phyloP scores from a whole-genome alignment of 495 filamentous ascomycete genomes.

The Xylaria scruposa region DNA sequence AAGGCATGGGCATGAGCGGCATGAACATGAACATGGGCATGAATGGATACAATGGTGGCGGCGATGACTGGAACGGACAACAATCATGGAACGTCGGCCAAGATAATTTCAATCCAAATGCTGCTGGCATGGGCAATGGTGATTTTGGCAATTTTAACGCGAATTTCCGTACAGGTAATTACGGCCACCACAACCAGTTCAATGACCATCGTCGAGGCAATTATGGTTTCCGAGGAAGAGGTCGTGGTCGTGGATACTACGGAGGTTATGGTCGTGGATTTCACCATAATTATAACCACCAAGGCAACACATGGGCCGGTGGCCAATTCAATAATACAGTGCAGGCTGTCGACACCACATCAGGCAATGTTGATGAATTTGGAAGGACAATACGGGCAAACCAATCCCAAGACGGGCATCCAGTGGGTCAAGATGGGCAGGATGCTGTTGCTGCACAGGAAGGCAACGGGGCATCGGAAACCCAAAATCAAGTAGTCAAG shows the following conservation, averaged over 20 bases:
- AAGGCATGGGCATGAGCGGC: conserved; percentile 88
- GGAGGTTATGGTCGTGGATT: conserved; percentile 52
- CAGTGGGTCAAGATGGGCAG: conserved; percentile 33
- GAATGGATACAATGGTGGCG: conserved; percentile 76
- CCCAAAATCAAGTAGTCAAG: conserved; percentile 32
- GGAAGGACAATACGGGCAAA: conserved; percentile 52
- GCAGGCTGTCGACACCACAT: conserved; percentile 41
- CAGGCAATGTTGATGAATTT: conserved; percentile 60
- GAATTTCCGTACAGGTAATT: conserved; percentile 74
- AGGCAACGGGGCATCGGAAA: conserved; percentile 29
- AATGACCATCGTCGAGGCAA: conserved; percentile 70
- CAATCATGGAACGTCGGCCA: conserved; percentile 79
- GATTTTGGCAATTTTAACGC: conserved; percentile 82
- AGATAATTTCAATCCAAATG: conserved; percentile 77
- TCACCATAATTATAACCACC: conserved; percentile 43
- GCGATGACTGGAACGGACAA: conserved; percentile 70
- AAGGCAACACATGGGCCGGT: conserved; percentile 35
- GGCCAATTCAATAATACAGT: conserved; percentile 17
- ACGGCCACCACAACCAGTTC: conserved; percentile 62
- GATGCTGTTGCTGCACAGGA: conserved; percentile 31
- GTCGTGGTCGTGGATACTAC: conserved; percentile 68
- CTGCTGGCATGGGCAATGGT: conserved; percentile 74
- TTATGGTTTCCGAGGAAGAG: conserved; percentile 64
- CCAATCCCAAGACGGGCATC: conserved; percentile 31
- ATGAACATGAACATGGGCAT: conserved; percentile 91